Evolutionary conservation across 768 basidiomycete genomes (phyloP).

Genomic region (Suillus alpinus): DNA sequence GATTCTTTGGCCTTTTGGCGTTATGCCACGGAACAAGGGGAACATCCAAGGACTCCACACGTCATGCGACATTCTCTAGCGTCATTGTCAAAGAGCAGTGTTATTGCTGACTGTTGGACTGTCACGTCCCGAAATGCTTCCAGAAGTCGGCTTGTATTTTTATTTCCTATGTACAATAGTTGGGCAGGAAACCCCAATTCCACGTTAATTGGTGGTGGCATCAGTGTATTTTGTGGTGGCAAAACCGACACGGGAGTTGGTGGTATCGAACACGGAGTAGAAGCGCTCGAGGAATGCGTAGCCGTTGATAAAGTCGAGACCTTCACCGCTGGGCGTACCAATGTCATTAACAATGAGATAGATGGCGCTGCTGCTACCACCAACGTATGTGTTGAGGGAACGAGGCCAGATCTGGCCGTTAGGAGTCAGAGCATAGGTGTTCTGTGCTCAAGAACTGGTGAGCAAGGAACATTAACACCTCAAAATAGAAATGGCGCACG

Average conservation of each 20-base stretch:
- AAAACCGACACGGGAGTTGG: conserved; percentile 40
- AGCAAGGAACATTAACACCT: neutral
- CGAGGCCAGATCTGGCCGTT: conserved; percentile 45
- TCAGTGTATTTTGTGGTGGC: conserved; percentile 27
- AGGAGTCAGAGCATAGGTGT: conserved; percentile 37
- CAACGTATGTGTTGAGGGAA: conserved; percentile 42
- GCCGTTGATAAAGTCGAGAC: conserved; percentile 57
- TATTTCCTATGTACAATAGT: too few relatives aligned
- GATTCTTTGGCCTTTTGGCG: neutral
- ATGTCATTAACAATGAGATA: conserved; percentile 39
- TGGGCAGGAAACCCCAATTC: neutral
- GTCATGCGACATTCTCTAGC: neutral
- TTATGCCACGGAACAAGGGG: neutral
- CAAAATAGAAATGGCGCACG: neutral
- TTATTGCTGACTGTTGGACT: too few relatives aligned
- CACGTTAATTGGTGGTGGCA: conserved; percentile 27
- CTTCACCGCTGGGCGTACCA: conserved; percentile 40
- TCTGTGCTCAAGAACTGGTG: conserved; percentile 9
- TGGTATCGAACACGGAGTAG: conserved; percentile 65
- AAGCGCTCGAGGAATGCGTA: conserved; percentile 57
- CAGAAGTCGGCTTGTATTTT: too few relatives aligned
- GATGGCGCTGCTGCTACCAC: conserved; percentile 33
- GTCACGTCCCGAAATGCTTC: too few relatives aligned
- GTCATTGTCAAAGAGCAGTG: neutral
- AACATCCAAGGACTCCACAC: too few relatives aligned